These are phyloP conservation scores for Paraglomus brasilianum DNA, from an alignment of 192 early-diverging fungal species.

Conservation along the genomic window DNA sequence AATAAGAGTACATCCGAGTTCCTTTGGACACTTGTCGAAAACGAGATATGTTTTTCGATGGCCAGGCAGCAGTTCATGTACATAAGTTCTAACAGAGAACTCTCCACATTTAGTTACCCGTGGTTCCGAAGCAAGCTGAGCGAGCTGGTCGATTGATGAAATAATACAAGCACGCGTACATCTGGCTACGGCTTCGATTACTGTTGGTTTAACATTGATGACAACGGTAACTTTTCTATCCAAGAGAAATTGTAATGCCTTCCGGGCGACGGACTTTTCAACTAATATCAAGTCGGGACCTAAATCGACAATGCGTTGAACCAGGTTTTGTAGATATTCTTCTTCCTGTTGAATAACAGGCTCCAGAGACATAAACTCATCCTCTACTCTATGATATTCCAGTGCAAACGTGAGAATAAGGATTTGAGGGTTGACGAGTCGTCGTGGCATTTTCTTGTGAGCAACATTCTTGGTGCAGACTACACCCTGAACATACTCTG, in stretches of 20 bases:
- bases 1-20: constrained; percentile 83
- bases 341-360: constrained; percentile 82
- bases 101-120: constrained; percentile 73
- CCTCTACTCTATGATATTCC: constrained; percentile 71
- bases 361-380: constrained; percentile 78
- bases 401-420: constrained; percentile 85
- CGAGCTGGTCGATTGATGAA: constrained; percentile 78
- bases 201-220: constrained; percentile 81
- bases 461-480: constrained; percentile 93
- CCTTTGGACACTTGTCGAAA: constrained; percentile 80
- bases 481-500: constrained; percentile 83
- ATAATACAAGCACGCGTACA: constrained; percentile 85
- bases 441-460: constrained; percentile 84
- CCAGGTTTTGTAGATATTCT: constrained; percentile 77
- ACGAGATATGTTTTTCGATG: constrained; percentile 84
- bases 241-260: constrained; percentile 81
- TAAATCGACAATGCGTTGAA: constrained; percentile 73
- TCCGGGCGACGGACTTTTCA: constrained; percentile 78
- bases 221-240: constrained; percentile 78
- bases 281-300: constrained; percentile 80
- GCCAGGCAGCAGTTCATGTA: constrained; percentile 77
- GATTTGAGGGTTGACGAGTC: constrained; percentile 70
- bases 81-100: constrained; percentile 78
- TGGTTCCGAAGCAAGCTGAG: constrained; percentile 53
- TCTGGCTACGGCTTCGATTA: constrained; percentile 83